Conservation (phyloP, 2,329 filamentous ascomycete genomes). For the Aureobasidium pullulans region DNA sequence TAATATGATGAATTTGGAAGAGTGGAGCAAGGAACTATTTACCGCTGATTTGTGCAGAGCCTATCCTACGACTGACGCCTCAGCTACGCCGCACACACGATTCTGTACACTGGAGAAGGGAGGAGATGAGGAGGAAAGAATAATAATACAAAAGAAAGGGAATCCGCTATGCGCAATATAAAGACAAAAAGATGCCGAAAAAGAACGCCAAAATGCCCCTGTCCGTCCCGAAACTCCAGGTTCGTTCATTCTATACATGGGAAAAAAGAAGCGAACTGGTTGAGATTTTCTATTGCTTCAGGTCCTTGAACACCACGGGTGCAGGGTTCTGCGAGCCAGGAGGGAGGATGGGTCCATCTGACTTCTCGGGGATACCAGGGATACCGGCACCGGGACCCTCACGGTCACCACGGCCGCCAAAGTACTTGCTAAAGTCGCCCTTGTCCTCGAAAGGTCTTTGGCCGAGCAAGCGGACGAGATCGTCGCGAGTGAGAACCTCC, state of each 20-base stretch:
- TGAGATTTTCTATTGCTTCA: background rate
- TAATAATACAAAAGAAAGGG: slow-evolving; percentile 12
- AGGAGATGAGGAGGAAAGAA: background rate
- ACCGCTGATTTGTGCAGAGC: background rate
- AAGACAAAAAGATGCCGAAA: background rate
- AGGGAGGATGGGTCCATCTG: slow-evolving; percentile 10
- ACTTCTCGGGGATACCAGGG: slow-evolving; percentile 13
- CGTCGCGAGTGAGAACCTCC: slow-evolving; percentile 85
- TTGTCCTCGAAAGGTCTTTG: slow-evolving; percentile 76
- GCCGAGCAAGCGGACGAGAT: slow-evolving; percentile 83
- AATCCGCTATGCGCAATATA: slow-evolving; percentile 13
- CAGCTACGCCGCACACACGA: background rate
- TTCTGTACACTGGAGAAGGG: background rate
- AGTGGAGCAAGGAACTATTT: background rate
- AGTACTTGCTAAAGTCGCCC: slow-evolving; percentile 92
- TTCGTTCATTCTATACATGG: background rate
- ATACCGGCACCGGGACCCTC: slow-evolving; percentile 35
- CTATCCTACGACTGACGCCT: background rate
- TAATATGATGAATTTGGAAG: background rate
- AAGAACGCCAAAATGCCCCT: background rate
- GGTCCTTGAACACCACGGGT: slow-evolving; percentile 15
- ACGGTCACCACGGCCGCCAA: slow-evolving; percentile 40
- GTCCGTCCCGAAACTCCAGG: background rate
- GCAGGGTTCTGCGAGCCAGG: slow-evolving; percentile 13
- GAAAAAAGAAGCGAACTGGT: background rate